These are phyloP conservation scores for Fusarium sp. DNA, from an alignment of 2,329 filamentous ascomycete species.

Conservation along the genomic window DNA sequence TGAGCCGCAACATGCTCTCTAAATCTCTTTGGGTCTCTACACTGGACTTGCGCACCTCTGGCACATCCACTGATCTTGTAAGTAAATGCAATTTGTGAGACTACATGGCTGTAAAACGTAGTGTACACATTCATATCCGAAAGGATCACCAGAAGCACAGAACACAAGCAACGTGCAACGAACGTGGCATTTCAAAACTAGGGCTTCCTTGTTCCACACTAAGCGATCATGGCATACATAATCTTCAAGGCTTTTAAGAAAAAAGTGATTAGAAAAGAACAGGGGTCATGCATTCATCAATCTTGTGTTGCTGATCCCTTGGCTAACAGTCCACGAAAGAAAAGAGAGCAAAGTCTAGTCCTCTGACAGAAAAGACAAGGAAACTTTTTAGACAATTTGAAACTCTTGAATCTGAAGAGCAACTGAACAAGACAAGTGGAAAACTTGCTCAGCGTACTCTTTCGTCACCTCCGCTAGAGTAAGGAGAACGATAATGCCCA, in stretches of 20 bases:
- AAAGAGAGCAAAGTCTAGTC: background rate
- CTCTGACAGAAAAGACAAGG: background rate
- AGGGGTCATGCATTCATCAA: conserved; percentile 22
- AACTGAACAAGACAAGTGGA: background rate
- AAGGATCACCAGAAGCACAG: conserved; percentile 17
- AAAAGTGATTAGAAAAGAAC: background rate
- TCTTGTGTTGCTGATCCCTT: conserved; percentile 14
- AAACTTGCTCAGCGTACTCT: conserved; percentile 1
- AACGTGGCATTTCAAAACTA: conserved; percentile 23
- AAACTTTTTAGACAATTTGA: conserved; percentile 5
- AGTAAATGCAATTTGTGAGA: conserved; percentile 1
- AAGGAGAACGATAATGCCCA: conserved; percentile 28
- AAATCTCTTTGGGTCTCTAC: background rate
- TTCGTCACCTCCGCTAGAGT: conserved; percentile 21
- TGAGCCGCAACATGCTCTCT: background rate
- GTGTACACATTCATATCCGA: conserved; percentile 7
- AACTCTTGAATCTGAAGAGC: background rate
- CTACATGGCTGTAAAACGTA: conserved; percentile 30
- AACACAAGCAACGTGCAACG: conserved; percentile 22
- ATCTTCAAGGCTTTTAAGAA: background rate
- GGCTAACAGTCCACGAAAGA: background rate
- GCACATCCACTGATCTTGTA: background rate
- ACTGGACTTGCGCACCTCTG: background rate
- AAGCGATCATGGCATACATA: conserved; percentile 13
- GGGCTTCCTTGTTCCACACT: conserved; percentile 9